These are phyloP conservation scores for Backusella liffmaniae DNA, from an alignment of 192 early-diverging fungal genomes.

Conservation along the genomic window DNA sequence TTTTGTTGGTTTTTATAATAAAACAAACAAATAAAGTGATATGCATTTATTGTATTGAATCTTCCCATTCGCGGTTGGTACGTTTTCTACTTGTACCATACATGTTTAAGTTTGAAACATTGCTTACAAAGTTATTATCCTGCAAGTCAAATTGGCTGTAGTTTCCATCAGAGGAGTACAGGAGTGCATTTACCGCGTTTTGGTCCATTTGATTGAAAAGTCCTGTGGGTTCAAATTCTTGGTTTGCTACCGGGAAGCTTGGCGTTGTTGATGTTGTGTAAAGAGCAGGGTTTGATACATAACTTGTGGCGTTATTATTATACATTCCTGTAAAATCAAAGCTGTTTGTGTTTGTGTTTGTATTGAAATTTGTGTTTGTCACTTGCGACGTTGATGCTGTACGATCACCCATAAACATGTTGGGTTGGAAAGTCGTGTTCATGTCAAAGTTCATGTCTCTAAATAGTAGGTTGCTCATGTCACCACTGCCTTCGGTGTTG, in stretches of 20 bases:
- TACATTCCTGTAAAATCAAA: not conserved
- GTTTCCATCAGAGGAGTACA: slow-evolving; percentile 15
- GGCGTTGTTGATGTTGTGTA: not conserved
- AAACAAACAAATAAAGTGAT: not conserved
- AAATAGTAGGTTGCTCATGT: slow-evolving; percentile 24
- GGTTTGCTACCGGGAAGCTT: slow-evolving; percentile 11
- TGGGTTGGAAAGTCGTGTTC: not conserved
- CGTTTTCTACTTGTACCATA: slow-evolving; percentile 22
- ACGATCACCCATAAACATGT: not conserved
- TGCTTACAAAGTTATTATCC: slow-evolving; percentile 8
- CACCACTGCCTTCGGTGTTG: not conserved
- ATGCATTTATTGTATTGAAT: slow-evolving; percentile 13
- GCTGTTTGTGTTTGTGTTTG: not conserved
- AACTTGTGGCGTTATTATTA: not conserved
- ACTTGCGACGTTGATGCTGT: not conserved
- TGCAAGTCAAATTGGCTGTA: not conserved
- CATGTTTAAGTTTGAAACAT: not conserved
- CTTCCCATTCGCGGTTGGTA: slow-evolving; percentile 35
- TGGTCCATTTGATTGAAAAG: slow-evolving; percentile 32
- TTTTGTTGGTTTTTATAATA: too few relatives aligned
- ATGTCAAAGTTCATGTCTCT: slow-evolving; percentile 23
- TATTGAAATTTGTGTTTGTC: not conserved
- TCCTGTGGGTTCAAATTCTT: slow-evolving; percentile 9
- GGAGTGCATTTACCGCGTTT: slow-evolving; percentile 24
- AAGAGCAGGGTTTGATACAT: not conserved